Percentiles rank a stretch among this genome's conserved stretches.
phyloP scores from a whole-genome alignment of 2,329 filamentous ascomycete genomes.

The Atkinsonella hypoxylon region DNA sequence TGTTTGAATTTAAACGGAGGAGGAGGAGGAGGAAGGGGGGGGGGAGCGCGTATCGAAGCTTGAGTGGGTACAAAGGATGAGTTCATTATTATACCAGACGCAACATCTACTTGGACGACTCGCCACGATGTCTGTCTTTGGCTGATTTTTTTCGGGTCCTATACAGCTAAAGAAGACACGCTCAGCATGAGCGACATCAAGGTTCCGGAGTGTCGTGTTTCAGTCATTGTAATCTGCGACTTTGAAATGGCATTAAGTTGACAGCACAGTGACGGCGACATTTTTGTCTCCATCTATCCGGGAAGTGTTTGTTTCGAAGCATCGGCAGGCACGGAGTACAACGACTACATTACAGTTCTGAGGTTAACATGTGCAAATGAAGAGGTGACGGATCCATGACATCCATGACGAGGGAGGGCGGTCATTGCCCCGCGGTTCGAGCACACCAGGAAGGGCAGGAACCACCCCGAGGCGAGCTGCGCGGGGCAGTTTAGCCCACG shows the following conservation, averaged over 20 bases:
- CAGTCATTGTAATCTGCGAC: neutral
- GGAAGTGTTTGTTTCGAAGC: neutral
- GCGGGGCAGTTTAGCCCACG: neutral
- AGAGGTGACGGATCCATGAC: neutral
- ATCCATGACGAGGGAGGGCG: neutral
- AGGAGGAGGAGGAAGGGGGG: neutral
- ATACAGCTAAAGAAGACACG: too few relatives aligned
- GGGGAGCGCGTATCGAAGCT: conserved; percentile 1
- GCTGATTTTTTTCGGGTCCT: neutral
- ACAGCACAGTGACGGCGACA: neutral
- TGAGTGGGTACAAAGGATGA: conserved; percentile 6
- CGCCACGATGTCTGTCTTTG: neutral
- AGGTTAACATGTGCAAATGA: neutral
- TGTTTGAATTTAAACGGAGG: neutral
- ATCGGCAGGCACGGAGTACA: too few relatives aligned
- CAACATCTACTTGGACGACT: neutral
- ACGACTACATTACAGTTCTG: too few relatives aligned
- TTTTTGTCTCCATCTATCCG: neutral
- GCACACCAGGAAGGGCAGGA: neutral
- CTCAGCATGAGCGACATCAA: too few relatives aligned
- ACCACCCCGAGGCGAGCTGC: neutral
- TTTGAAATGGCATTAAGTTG: neutral
- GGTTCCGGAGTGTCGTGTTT: too few relatives aligned
- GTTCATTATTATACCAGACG: neutral
- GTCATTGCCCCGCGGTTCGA: neutral